Evolutionary conservation across 495 filamentous ascomycete species (phyloP).

Genomic region (Penicillium arizonense): DNA sequence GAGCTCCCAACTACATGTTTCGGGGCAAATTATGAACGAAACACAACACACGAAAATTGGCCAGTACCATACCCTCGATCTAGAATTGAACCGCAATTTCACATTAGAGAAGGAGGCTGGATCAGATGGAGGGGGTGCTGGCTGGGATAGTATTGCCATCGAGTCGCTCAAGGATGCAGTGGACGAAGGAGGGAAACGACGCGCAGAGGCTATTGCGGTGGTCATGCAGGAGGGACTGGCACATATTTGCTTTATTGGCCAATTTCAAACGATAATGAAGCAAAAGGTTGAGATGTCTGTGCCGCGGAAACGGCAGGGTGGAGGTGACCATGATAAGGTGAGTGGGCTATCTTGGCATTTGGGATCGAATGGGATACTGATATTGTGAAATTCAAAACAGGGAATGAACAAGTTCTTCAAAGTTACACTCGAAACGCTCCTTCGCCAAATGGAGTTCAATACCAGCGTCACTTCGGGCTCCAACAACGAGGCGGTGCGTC

Average conservation of each 20-base stretch:
- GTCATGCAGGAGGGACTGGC: constrained; percentile 94
- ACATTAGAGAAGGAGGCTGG: constrained; percentile 67
- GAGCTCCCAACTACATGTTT: constrained; percentile 79
- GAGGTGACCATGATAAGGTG: constrained; percentile 64
- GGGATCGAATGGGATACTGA: background rate
- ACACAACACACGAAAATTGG: constrained; percentile 82
- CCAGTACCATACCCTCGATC: constrained; percentile 84
- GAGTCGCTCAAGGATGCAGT: constrained; percentile 76
- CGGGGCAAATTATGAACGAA: constrained; percentile 77
- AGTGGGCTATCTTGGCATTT: constrained; percentile 4
- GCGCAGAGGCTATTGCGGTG: constrained; percentile 78
- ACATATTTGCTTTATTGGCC: constrained; percentile 90
- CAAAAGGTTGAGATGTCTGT: constrained; percentile 83
- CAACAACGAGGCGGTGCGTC: constrained; percentile 47
- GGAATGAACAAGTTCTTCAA: constrained; percentile 80
- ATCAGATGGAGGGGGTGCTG: constrained; percentile 50
- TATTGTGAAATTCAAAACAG: constrained; percentile 23
- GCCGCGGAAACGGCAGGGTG: constrained; percentile 70
- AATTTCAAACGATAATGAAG: constrained; percentile 83
- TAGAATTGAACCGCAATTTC: constrained; percentile 85
- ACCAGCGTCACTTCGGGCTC: constrained; percentile 39
- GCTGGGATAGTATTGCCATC: constrained; percentile 89
- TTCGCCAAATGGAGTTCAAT: constrained; percentile 74
- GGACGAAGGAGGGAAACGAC: constrained; percentile 64
- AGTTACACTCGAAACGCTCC: constrained; percentile 70